These are phyloP conservation scores for Magnaporthiopsis incrustans DNA, from an alignment of 2,329 filamentous ascomycete species.

Conservation along the genomic window DNA sequence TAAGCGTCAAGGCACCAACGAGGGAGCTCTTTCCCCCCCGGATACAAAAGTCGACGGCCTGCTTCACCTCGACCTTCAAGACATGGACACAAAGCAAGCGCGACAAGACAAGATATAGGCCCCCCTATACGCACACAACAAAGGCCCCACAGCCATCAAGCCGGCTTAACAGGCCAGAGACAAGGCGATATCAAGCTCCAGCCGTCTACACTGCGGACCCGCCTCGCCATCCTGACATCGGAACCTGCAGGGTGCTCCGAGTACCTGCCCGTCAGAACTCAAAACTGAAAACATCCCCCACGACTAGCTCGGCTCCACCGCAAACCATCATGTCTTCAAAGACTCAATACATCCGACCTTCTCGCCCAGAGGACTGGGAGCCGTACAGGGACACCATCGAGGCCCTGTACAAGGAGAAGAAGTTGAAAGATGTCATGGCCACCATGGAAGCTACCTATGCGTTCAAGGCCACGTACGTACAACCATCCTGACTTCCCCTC, in stretches of 20 bases:
- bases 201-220: too few species aligned
- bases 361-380: conserved; percentile 24
- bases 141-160: background rate
- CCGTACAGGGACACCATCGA: conserved; percentile 21
- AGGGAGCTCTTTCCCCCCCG: background rate
- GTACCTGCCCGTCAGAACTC: background rate
- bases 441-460: conserved; percentile 21
- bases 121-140: background rate
- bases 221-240: background rate
- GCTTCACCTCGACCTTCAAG: background rate
- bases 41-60: background rate
- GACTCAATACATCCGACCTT: conserved; percentile 14
- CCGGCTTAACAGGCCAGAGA: too few species aligned
- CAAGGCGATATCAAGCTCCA: too few species aligned
- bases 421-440: conserved; percentile 28
- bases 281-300: background rate
- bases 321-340: conserved; percentile 1
- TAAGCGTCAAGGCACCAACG: background rate
- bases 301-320: background rate
- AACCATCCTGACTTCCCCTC: background rate
- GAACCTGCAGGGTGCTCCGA: background rate
- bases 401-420: conserved; percentile 23
- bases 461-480: conserved; percentile 24
- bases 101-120: background rate
- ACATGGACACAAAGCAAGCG: background rate